Percentiles rank a stretch among this genome's conserved stretches.
Evolutionary conservation across 1,284 basidiomycete genomes (phyloP).

Genomic region (Lentinula novae-zelandiae): DNA sequence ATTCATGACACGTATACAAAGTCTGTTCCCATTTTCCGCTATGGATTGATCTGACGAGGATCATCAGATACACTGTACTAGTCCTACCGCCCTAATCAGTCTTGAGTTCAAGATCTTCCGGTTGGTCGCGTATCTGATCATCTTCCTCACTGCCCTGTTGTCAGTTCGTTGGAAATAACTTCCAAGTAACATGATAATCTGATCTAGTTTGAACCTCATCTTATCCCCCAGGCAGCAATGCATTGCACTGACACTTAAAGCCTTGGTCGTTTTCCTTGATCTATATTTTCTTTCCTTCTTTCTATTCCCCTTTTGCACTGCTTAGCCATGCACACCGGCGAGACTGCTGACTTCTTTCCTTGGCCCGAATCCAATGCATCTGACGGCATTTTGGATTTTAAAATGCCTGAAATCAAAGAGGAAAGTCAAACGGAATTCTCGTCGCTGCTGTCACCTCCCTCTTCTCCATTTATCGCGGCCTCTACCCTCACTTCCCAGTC

Average conservation of each 20-base stretch:
- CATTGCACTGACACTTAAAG: conserved; percentile 20
- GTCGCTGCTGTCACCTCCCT: conserved; percentile 34
- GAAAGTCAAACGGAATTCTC: conserved; percentile 36
- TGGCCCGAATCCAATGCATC: conserved; percentile 25
- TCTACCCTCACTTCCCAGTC: conserved; percentile 8
- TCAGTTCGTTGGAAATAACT: conserved; percentile 9
- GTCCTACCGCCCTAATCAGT: not conserved
- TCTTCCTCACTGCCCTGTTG: conserved; percentile 28
- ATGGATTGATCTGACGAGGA: not conserved
- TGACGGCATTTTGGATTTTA: conserved; percentile 18
- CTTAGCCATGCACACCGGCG: conserved; percentile 34
- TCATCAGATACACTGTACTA: not conserved
- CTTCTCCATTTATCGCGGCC: conserved; percentile 23
- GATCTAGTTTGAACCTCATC: conserved; percentile 21
- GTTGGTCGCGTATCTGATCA: conserved; percentile 16
- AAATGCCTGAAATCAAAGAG: conserved; percentile 35
- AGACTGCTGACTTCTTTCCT: conserved; percentile 25
- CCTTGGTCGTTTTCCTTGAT: not conserved
- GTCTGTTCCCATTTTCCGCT: not conserved
- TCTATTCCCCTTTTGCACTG: conserved; percentile 34
- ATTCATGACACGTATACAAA: not conserved
- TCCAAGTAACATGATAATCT: conserved; percentile 29
- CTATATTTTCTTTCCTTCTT: not conserved
- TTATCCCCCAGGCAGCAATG: conserved; percentile 29
- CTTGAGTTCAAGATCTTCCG: not conserved